These are phyloP conservation scores for Eremochloa ophiuroides DNA, from an alignment of 176 grass and related monocot genomes.

Conservation along the genomic window DNA sequence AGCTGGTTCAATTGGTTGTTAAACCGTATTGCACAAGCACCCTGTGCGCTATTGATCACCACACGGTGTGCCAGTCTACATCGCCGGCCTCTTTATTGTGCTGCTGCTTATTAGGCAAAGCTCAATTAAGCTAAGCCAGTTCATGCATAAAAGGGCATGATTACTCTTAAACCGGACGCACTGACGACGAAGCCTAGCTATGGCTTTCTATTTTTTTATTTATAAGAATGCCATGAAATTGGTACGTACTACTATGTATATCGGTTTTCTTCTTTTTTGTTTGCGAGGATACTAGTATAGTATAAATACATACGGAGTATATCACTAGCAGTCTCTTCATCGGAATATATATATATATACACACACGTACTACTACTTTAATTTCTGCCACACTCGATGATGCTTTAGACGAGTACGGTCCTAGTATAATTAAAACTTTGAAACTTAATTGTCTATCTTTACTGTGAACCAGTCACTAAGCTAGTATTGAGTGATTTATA, in stretches of 20 bases:
- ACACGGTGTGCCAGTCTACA: constrained; percentile 28
- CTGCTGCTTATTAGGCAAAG: constrained; percentile 24
- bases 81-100: constrained; percentile 30
- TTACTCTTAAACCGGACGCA: constrained; percentile 30
- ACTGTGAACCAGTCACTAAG: too few relatives aligned
- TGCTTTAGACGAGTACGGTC: neutral
- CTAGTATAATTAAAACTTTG: neutral
- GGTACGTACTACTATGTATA: neutral
- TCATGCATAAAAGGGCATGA: constrained; percentile 34
- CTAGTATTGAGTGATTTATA: neutral
- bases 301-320: too few relatives aligned
- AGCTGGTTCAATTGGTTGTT: constrained; percentile 30
- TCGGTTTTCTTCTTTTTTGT: neutral
- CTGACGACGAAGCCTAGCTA: neutral
- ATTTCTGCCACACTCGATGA: neutral
- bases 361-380: neutral
- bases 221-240: neutral
- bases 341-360: too few relatives aligned
- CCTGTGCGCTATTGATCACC: constrained; percentile 13
- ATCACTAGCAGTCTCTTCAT: too few relatives aligned
- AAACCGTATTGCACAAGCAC: constrained; percentile 18
- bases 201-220: neutral
- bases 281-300: neutral
- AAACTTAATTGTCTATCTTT: neutral
- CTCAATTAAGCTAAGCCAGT: constrained; percentile 29